Evolutionary conservation across 805 yeast genomes (phyloP), one percentile per base, ranked within the genome.

Genomic region (Hyphopichia homilentoma): DNA sequence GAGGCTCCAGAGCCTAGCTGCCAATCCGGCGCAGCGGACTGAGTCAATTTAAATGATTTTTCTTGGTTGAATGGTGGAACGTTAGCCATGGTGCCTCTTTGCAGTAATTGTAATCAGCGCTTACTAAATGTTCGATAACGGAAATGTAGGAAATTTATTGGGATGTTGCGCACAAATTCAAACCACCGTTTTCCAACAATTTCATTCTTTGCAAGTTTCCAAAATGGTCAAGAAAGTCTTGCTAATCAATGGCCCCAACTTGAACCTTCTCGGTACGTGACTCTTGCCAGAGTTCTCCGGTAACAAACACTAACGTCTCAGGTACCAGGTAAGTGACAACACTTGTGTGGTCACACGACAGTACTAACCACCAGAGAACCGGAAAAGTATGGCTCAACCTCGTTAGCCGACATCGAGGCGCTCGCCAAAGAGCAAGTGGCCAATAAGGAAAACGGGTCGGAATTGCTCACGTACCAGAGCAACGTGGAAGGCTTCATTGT

Each of bases 191-290:
- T n/a, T n/a, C n/a, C n/a, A n/a, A n/a, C n/a, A n/a, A n/a, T n/a
- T n/a, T n/a, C n/a, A n/a, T n/a, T n/a, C n/a, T n/a, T n/a, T n/a
- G n/a, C n/a, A n/a, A n/a, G n/a, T n/a, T n/a, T n/a, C n/a, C n/a
- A 20, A 11, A 29, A 62, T 62, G 68, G 68, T 58, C 3, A 58
- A 61, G 33, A 61, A 61, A 41, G 67, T 70, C n/a, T 54, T 70
- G 12, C 57, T 70, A 11, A 51, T 70, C 25, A 72, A 70, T 42
- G 77, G 77, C 7, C 76, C 77, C 25, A 70, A 70, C 47, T 54
- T 70, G 42, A 70, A 70, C 41, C 52, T 71, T n/a, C 57, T 71
- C 33, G 77, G 77, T 12, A 53, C 55, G 2, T 26, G 9, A 26
- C 8, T 26, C 15, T 24, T 21, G 22, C 11, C 14, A 24, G 13